phyloP scores from a whole-genome alignment of 192 early-diverging fungal species.

The Mortierella hygrophila region DNA sequence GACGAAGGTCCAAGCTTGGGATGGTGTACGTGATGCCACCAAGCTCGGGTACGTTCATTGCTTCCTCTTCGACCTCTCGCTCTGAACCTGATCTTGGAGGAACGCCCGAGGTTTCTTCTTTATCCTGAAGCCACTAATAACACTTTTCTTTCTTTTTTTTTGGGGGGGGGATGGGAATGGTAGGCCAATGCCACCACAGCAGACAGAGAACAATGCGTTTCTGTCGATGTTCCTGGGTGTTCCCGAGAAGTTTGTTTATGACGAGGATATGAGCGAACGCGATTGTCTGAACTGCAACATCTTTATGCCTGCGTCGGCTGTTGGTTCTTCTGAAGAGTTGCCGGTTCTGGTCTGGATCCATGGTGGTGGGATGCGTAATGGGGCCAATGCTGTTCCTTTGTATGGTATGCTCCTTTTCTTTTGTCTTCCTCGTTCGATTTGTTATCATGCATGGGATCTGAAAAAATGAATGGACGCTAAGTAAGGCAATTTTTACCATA shows the following conservation, averaged over 20 bases:
- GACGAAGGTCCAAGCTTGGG: slow-evolving; percentile 24
- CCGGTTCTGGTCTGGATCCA: slow-evolving; percentile 32
- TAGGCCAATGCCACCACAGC: slow-evolving; percentile 24
- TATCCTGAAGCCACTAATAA: not conserved
- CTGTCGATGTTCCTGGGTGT: not conserved
- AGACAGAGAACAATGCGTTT: not conserved
- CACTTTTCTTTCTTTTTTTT: not conserved
- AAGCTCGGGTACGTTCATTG: slow-evolving; percentile 24
- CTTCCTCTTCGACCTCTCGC: not conserved
- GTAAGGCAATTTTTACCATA: not conserved
- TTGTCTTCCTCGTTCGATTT: not conserved
- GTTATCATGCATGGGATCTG: not conserved
- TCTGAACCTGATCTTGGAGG: no score
- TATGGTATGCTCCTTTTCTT: slow-evolving; percentile 21
- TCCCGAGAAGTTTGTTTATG: slow-evolving; percentile 7
- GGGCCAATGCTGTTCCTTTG: slow-evolving; percentile 25
- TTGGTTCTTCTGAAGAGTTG: not conserved
- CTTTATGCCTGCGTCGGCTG: not conserved
- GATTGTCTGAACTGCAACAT: slow-evolving; percentile 51
- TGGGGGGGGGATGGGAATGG: not conserved
- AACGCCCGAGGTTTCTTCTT: no score
- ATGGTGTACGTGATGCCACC: slow-evolving; percentile 25
- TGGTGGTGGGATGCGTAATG: slow-evolving; percentile 38
- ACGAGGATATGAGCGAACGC: slow-evolving; percentile 4
- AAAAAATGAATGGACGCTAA: not conserved